These are phyloP conservation scores for Citrus medica DNA, from an alignment of 345 rosid genomes.

Conservation along the genomic window DNA sequence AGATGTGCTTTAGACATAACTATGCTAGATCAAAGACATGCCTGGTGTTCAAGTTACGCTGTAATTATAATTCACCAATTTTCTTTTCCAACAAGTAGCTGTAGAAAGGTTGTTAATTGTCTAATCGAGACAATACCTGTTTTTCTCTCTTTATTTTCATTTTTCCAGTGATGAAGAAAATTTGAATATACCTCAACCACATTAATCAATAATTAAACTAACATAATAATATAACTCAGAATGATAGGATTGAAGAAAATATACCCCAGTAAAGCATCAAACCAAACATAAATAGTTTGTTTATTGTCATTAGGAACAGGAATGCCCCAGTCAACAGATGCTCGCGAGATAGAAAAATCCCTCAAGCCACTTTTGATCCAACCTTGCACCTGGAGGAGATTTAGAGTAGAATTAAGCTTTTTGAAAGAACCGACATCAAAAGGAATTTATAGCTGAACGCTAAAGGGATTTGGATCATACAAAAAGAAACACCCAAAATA, in stretches of 20 bases:
- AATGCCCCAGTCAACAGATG: constrained; percentile 97
- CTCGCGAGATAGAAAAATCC: constrained; percentile 96
- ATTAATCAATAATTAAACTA: neutral
- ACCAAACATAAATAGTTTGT: constrained; percentile 98
- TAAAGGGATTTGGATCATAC: neutral
- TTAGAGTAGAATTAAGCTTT: constrained; percentile 4
- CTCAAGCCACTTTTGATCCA: constrained; percentile 83
- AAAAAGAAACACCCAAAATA: neutral
- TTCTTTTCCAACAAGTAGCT: neutral
- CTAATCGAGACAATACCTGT: neutral
- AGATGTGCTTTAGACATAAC: neutral
- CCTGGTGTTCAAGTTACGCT: neutral
- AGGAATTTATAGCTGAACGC: neutral
- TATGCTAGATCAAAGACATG: neutral
- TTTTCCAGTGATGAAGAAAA: constrained; percentile 1
- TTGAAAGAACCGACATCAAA: neutral
- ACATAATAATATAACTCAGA: neutral
- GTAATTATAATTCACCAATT: neutral
- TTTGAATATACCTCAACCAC: neutral
- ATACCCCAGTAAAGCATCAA: constrained; percentile 95
- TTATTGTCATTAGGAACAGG: constrained; percentile 83
- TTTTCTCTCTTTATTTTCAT: neutral
- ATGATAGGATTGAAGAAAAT: constrained; percentile 1
- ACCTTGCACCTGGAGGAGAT: constrained; percentile 71
- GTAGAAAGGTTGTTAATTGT: neutral